Base-by-base conservation (phyloP, 2,329 filamentous ascomycete genomes). In the Pseudonectria buxi region DNA sequence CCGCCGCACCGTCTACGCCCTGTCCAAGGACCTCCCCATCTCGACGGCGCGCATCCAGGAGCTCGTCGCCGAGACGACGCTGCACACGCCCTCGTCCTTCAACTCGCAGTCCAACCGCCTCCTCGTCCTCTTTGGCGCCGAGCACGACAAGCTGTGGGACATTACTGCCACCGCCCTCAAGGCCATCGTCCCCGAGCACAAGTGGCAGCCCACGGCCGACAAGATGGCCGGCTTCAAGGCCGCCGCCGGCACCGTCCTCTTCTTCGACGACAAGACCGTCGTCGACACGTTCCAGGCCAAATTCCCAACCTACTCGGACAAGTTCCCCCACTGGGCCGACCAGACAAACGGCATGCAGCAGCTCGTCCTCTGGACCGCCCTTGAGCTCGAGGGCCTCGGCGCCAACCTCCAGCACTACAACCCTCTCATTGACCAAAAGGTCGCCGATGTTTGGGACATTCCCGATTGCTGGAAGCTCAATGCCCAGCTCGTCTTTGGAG, bases 351-450 rank as follows among this genome's bases (percentile, higher is more conserved):
- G 75, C 61, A 95, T 95, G 78, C 55, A 65, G 60, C 85, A 95
- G 69, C 83, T 76, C 64, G 69, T 78, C 46, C 59, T 87, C 49
- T 95, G 88, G 88, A 81, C 81, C 13, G 84, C 81, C 4, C 77
- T 95, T 38, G 84, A 89, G 66, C 72, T 81, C 41, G 86, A 92
- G 59, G 87, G 88, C 22, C 76, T 94, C 37, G 87, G 87, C 47
- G 84, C 82, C 58, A 94, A 89, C 72, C 73, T 95, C 35, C 88
- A 95, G 72, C 88, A 95, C 69, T 94, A 94, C 72, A 92, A 87
- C 74, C 87, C 87, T 14, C 63, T 95, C 39, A 77, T 94, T 50
- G 83, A 94, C 64, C 70, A 72, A 46, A 77, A 80, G 66, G 82
- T 88, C 35, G 65, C 72, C 29, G 68, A 64, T 43, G 67, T 77